Evolutionary conservation across 768 basidiomycete species (phyloP).

Genomic region (Psilocybe sp.): DNA sequence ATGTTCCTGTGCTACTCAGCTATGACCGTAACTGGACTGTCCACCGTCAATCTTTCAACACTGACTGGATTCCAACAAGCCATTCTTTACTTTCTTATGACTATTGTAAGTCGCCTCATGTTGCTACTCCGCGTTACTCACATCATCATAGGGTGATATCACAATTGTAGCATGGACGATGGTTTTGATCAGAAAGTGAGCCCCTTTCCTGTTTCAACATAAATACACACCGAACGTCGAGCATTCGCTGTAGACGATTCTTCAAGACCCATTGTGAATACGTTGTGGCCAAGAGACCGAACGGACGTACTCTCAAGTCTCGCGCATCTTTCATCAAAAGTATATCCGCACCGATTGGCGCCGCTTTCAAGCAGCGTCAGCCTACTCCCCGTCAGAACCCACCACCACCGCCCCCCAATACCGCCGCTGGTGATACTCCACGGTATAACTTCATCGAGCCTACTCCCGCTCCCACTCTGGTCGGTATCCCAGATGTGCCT

Average conservation of each 20-base stretch:
- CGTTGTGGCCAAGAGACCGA: conserved; percentile 23
- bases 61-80: conserved; percentile 47
- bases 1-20: conserved; percentile 63
- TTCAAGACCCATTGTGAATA: conserved; percentile 43
- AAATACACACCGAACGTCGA: not conserved
- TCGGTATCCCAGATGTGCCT: too few species aligned
- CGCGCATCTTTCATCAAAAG: conserved; percentile 26
- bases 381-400: conserved; percentile 13
- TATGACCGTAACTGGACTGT: conserved; percentile 48
- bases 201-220: not conserved
- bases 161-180: conserved; percentile 62
- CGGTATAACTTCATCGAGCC: conserved; percentile 16
- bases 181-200: conserved; percentile 60
- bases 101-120: conserved; percentile 30
- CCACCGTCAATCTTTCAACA: conserved; percentile 49
- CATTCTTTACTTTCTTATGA: conserved; percentile 54
- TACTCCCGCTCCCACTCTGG: conserved; percentile 14
- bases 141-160: conserved; percentile 34
- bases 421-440: conserved; percentile 1
- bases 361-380: conserved; percentile 14
- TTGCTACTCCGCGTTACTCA: not conserved
- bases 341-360: conserved; percentile 30
- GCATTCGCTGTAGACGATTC: conserved; percentile 30
- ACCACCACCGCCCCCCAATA: not conserved
- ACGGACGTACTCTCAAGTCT: conserved; percentile 8